These are phyloP conservation scores for Clavispora phyllophila DNA, from an alignment of 805 yeast species.

Conservation along the genomic window DNA sequence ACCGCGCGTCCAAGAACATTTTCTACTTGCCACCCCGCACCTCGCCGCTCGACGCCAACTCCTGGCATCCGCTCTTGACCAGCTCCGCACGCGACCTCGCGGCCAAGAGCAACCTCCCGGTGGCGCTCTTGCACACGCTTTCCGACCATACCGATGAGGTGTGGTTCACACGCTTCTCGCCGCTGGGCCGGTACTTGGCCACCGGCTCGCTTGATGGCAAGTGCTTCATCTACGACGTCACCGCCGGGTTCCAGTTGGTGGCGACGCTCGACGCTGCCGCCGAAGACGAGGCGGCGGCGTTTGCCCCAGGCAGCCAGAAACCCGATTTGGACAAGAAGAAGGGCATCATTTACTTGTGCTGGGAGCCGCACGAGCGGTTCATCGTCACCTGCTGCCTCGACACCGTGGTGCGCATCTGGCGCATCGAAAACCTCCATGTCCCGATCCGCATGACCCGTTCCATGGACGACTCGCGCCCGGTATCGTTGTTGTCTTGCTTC, in stretches of 20 bases:
- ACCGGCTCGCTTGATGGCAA: conserved; percentile 68
- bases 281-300: conserved; percentile 22
- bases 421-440: conserved; percentile 33
- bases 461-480: conserved; percentile 15
- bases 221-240: conserved; percentile 61
- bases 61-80: background rate
- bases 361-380: conserved; percentile 69
- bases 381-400: conserved; percentile 72
- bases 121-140: conserved; percentile 41
- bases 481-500: conserved; percentile 27
- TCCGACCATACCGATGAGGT: conserved; percentile 65
- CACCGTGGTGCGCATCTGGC: conserved; percentile 66
- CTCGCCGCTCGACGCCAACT: background rate
- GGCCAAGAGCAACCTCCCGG: conserved; percentile 37
- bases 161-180: conserved; percentile 78
- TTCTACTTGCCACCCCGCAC: conserved; percentile 14
- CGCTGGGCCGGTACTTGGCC: conserved; percentile 71
- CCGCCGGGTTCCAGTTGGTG: conserved; percentile 32
- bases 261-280: conserved; percentile 27
- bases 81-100: background rate
- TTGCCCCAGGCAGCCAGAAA: conserved; percentile 21
- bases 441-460: conserved; percentile 23
- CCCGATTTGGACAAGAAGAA: conserved; percentile 22
- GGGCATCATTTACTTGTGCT: conserved; percentile 55
- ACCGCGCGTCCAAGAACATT: conserved; percentile 5